phyloP scores from a whole-genome alignment of 2,329 filamentous ascomycete genomes.

The Clonostachys solani region DNA sequence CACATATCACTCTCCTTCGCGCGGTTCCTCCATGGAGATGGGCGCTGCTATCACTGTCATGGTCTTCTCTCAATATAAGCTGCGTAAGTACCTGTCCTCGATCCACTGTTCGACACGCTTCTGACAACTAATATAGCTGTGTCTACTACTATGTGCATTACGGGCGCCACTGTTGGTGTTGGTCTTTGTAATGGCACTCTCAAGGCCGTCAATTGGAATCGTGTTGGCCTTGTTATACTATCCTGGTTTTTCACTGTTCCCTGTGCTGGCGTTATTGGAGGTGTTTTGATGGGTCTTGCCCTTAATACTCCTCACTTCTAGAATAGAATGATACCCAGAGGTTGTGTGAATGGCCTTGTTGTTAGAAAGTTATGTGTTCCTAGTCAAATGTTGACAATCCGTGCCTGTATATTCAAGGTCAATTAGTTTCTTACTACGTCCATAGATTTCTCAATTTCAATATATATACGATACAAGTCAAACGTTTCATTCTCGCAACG shows the following conservation, averaged over 20 bases:
- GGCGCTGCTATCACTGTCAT: constrained; percentile 24
- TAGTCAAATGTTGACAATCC: too few relatives aligned
- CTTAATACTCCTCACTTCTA: constrained; percentile 12
- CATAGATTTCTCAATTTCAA: too few relatives aligned
- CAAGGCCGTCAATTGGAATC: constrained; percentile 15
- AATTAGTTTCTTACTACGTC: too few relatives aligned
- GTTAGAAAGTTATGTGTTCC: too few relatives aligned
- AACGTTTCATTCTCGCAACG: too few relatives aligned
- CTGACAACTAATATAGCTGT: constrained; percentile 6
- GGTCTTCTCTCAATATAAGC: constrained; percentile 34
- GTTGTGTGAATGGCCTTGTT: too few relatives aligned
- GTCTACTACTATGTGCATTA: constrained; percentile 17
- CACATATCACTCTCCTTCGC: constrained; percentile 28
- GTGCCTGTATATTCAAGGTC: too few relatives aligned
- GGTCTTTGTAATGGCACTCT: constrained; percentile 13
- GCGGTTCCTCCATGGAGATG: constrained; percentile 30
- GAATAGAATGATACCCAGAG: too few relatives aligned
- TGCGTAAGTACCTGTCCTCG: constrained; percentile 27
- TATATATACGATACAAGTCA: too few relatives aligned
- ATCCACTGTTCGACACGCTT: neutral
- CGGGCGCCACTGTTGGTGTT: constrained; percentile 15
- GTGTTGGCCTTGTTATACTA: constrained; percentile 13
- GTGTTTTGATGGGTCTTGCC: constrained; percentile 15
- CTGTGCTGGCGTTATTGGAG: constrained; percentile 16
- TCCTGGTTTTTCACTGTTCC: constrained; percentile 19